Conservation (phyloP, 2,329 filamentous ascomycete genomes). For the Arthroderma sp. region DNA sequence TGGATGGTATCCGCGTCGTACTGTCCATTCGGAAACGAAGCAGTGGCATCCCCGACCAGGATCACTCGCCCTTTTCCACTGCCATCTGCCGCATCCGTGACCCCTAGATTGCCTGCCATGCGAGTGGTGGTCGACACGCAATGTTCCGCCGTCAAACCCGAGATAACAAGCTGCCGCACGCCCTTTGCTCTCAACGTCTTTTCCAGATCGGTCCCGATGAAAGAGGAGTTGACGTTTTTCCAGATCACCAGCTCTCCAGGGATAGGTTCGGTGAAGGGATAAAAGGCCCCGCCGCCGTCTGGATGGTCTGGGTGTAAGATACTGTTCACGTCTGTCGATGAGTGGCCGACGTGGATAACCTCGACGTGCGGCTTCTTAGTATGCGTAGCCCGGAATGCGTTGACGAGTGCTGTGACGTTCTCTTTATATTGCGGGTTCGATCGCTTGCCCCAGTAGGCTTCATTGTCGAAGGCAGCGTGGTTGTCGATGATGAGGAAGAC, state of each 20-base stretch:
- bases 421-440: constrained; percentile 36
- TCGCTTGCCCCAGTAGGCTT: constrained; percentile 32
- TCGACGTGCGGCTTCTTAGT: constrained; percentile 15
- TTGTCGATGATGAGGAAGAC: constrained; percentile 40
- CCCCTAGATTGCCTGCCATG: constrained; percentile 38
- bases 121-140: constrained; percentile 40
- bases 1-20: constrained; percentile 39
- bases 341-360: constrained; percentile 38
- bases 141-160: constrained; percentile 39
- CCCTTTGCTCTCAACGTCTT: constrained; percentile 23
- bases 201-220: constrained; percentile 37
- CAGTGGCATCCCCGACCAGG: constrained; percentile 37
- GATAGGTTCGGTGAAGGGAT: constrained; percentile 23
- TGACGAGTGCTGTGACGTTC: constrained; percentile 32
- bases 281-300: constrained; percentile 19
- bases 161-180: constrained; percentile 31
- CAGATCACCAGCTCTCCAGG: constrained; percentile 30
- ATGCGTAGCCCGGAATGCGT: constrained; percentile 24
- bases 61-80: constrained; percentile 26
- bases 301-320: constrained; percentile 28
- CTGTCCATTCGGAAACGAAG: constrained; percentile 33
- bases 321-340: constrained; percentile 26
- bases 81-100: constrained; percentile 22
- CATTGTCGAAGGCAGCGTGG: constrained; percentile 33
- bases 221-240: constrained; percentile 38